A percentile compares a stretch with the other conserved stretches of the same genome.
Conservation (phyloP, 371 early-diverging fungal genomes). For the Cokeromyces recurvatus region DNA sequence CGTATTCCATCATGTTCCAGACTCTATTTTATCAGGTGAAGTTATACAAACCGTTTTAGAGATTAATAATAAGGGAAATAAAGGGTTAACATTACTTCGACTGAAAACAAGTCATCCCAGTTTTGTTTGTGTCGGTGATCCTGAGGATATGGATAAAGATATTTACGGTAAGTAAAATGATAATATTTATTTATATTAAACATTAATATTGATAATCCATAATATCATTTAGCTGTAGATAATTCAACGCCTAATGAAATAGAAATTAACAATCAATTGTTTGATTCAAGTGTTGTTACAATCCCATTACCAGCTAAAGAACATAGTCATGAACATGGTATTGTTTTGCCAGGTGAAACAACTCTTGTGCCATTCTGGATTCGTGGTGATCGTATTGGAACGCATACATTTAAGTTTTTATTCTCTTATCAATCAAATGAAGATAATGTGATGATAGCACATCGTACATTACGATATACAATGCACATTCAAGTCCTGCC, state of each 20-base stretch:
- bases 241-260: conserved; percentile 1
- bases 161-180: conserved; percentile 29
- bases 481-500: conserved; percentile 67
- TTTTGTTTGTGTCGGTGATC: conserved; percentile 73
- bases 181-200: no score
- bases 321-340: conserved; percentile 16
- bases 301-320: conserved; percentile 32
- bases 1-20: conserved; percentile 70
- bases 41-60: conserved; percentile 69
- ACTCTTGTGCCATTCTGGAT: conserved; percentile 83
- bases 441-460: conserved; percentile 57
- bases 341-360: conserved; percentile 69
- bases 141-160: conserved; percentile 40
- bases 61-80: conserved; percentile 80
- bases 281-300: conserved; percentile 39
- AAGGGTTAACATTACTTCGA: conserved; percentile 63
- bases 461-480: conserved; percentile 64
- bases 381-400: conserved; percentile 88
- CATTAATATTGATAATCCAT: not conserved
- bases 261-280: conserved; percentile 23
- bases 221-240: not conserved
- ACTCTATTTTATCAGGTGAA: conserved; percentile 78
- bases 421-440: conserved; percentile 71
- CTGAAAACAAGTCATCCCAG: conserved; percentile 84
- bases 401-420: conserved; percentile 69